Evolutionary conservation across 345 rosid species (phyloP).

Genomic region (Pistacia atlantica): DNA sequence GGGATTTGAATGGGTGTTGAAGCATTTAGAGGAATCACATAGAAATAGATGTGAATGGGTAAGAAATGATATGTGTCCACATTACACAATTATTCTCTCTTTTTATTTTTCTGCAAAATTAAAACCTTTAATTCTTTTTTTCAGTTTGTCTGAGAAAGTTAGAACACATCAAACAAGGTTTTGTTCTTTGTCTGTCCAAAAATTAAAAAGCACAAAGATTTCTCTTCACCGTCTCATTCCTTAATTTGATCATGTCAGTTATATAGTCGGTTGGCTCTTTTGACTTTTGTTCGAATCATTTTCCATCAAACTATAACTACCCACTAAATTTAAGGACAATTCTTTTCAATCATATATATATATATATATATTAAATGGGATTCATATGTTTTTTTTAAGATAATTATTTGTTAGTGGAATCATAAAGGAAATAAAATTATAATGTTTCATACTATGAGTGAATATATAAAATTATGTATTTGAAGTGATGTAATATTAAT

Average conservation of each 20-base stretch:
- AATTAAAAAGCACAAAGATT: background rate
- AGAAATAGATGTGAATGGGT: background rate
- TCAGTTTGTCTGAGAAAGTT: conserved; percentile 16
- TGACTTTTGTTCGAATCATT: background rate
- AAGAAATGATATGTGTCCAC: conserved; percentile 9
- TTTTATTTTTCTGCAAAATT: background rate
- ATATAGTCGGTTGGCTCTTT: conserved; percentile 22
- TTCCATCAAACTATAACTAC: conserved; percentile 2
- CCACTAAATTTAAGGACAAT: background rate
- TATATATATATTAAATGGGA: background rate
- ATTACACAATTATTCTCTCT: conserved; percentile 4
- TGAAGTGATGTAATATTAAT: too few species aligned
- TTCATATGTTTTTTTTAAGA: too few species aligned
- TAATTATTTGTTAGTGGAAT: too few species aligned
- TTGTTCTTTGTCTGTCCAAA: background rate
- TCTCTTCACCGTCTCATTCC: background rate
- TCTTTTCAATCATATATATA: background rate
- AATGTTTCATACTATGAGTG: too few species aligned
- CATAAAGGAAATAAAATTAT: too few species aligned
- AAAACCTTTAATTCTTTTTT: background rate
- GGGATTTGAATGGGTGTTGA: conserved; percentile 9
- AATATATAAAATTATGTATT: too few species aligned
- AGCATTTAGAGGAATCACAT: conserved; percentile 1
- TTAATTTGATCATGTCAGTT: background rate
- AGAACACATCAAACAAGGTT: conserved; percentile 19